Base-by-base conservation (phyloP, 768 basidiomycete genomes). In the Boletus eberwhitei region DNA sequence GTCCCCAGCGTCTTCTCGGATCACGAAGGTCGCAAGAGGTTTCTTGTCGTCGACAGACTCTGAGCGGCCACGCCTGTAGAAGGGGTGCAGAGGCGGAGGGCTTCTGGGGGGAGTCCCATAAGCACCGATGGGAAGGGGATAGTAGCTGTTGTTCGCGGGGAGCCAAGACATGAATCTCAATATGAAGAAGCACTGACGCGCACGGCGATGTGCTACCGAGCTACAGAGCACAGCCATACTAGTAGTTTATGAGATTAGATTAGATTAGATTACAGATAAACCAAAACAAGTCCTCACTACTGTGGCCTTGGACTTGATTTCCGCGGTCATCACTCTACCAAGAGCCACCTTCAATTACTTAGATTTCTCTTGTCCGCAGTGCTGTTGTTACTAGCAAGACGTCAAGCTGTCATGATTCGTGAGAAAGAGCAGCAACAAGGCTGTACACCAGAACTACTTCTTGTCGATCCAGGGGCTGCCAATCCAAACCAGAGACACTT, bases 91-190 rank as follows among this genome's bases (percentile, higher is more conserved):
- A 17, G 69, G 69, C 0, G 69, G 69, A 40, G 70, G 68, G 29
- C 69, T 70, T 46, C 66, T 48, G 1, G 69, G 64, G 2, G 70
- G 70, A 8, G 61, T 52, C 5, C 70, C 69, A 19, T 66, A 66
- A 16, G 56, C 62, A 8, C 71, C 55, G 50, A 66, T 64, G 39
- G 68, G 70, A 26, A 70, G 66, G 7, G 69, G 70, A 29, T 70
- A 70, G 53, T 70, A 70, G 44, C 69, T 70, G 41, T 61, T 69
- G 64, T 59, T 68, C n/a, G 31, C 57, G 32, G 65, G 64, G n/a
- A 62, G 60, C 9, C 58, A 57, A 36, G 65, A 66, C 65, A 68
- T 66, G 44, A 26, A 6, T 42, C 39, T 53, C 24, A 7, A 17
- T 31, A 9, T 14, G 5, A 43, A 45, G n/a, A n/a, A 31, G 22